Conservation (phyloP, 805 yeast species). For the Metschnikowia vanudenii region DNA sequence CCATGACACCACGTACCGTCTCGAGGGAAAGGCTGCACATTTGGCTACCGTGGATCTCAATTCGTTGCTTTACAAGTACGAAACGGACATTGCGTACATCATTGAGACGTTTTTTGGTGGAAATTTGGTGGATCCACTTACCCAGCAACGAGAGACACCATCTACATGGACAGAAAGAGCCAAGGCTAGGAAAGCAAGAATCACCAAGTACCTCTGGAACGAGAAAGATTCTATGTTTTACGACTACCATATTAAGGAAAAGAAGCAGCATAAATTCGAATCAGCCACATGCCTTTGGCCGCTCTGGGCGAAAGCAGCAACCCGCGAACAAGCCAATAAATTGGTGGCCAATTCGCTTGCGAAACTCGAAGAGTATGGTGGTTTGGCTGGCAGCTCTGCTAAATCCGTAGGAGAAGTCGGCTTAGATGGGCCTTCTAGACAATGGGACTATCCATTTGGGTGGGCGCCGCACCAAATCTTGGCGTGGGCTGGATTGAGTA, state of each 20-base stretch:
- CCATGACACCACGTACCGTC: constrained; percentile 88
- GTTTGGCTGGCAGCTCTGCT: constrained; percentile 81
- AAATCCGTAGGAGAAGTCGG: constrained; percentile 70
- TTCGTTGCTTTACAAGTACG: constrained; percentile 84
- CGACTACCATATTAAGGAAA: constrained; percentile 71
- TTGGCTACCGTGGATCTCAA: constrained; percentile 90
- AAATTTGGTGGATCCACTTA: constrained; percentile 28
- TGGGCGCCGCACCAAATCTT: constrained; percentile 99
- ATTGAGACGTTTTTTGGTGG: constrained; percentile 58
- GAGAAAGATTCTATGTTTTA: constrained; percentile 73
- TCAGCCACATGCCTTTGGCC: constrained; percentile 93
- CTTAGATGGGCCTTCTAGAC: constrained; percentile 77
- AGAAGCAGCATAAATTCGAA: constrained; percentile 63
- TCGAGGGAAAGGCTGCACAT: constrained; percentile 87
- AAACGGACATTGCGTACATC: constrained; percentile 70
- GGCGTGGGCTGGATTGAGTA: constrained; percentile 82
- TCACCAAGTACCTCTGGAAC: constrained; percentile 80
- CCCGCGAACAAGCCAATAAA: constrained; percentile 61
- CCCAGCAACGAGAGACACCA: constrained; percentile 41
- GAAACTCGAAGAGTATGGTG: constrained; percentile 83
- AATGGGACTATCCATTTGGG: constrained; percentile 97
- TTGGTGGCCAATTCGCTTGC: constrained; percentile 58
- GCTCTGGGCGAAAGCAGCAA: constrained; percentile 75
- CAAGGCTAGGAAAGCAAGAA: constrained; percentile 46
- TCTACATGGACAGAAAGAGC: constrained; percentile 66